Evolutionary conservation across 257 asterid species (phyloP).

Genomic region (Ballota nigra): DNA sequence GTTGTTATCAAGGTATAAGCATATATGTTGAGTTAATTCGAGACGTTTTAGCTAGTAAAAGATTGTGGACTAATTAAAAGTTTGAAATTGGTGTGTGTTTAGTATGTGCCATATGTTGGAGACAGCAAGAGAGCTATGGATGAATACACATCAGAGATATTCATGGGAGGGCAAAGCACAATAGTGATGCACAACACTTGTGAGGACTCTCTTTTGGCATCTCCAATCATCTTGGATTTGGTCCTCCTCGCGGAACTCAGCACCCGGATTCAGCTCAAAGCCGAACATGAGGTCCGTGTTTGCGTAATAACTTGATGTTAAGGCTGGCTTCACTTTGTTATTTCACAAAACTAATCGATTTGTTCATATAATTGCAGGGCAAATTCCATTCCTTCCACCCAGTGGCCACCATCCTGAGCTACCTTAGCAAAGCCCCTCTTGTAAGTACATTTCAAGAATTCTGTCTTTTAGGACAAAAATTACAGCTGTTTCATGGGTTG

Average conservation of each 20-base stretch:
- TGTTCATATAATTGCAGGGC: constrained; percentile 43
- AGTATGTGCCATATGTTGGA: constrained; percentile 97
- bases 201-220: constrained; percentile 95
- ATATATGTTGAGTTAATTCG: too few relatives aligned
- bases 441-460: constrained; percentile 47
- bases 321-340: not conserved
- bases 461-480: not conserved
- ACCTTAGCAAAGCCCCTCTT: constrained; percentile 96
- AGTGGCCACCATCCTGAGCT: constrained; percentile 90
- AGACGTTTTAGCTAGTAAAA: not conserved
- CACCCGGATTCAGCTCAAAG: constrained; percentile 85
- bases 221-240: constrained; percentile 93
- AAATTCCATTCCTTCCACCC: constrained; percentile 98
- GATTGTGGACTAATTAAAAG: not conserved
- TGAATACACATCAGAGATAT: constrained; percentile 96
- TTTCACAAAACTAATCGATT: not conserved
- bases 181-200: constrained; percentile 93
- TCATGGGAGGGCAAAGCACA: constrained; percentile 96
- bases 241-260: constrained; percentile 97
- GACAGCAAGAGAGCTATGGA: constrained; percentile 99
- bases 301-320: not conserved
- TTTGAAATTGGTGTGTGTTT: not conserved
- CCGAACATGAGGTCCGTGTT: constrained; percentile 63
- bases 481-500: not conserved
- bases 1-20: constrained; percentile 87